Percentiles rank a stretch among this genome's conserved stretches.
Conservation (phyloP, 2,329 filamentous ascomycete genomes). For the Alternaria viburni region DNA sequence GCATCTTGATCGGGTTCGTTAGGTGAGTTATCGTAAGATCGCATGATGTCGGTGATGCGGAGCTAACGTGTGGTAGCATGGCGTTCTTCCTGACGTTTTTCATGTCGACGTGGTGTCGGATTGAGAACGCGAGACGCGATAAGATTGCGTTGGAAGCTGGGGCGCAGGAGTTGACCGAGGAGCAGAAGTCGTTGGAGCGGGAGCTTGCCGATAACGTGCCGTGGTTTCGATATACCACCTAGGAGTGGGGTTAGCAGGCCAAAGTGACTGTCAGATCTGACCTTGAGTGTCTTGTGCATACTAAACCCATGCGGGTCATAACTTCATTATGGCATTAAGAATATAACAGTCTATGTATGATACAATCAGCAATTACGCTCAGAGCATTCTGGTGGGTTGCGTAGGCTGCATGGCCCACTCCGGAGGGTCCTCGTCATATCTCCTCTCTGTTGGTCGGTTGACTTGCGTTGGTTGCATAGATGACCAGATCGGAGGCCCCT, state of each 20-base stretch:
- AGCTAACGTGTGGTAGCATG: constrained; percentile 46
- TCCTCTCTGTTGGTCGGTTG: constrained; percentile 1
- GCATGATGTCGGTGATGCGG: background rate
- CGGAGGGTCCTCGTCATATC: constrained; percentile 10
- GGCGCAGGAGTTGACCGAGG: constrained; percentile 57
- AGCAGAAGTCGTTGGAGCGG: constrained; percentile 60
- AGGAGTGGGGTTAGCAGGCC: background rate
- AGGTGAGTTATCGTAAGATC: constrained; percentile 38
- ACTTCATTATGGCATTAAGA: constrained; percentile 24
- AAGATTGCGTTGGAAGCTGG: constrained; percentile 47
- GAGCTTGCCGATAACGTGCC: constrained; percentile 64
- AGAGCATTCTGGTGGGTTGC: constrained; percentile 29
- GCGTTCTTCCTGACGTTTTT: constrained; percentile 57
- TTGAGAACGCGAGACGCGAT: constrained; percentile 64
- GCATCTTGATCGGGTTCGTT: constrained; percentile 52
- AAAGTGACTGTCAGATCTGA: background rate
- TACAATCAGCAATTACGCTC: background rate
- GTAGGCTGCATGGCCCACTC: constrained; percentile 22
- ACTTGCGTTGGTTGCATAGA: constrained; percentile 23
- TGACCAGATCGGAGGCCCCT: constrained; percentile 24
- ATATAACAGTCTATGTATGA: constrained; percentile 1
- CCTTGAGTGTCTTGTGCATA: background rate
- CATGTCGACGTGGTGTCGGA: constrained; percentile 65
- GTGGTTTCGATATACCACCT: constrained; percentile 48
- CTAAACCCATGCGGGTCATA: constrained; percentile 5